Conservation (phyloP, 345 rosid species). For the Mangifera indica region DNA sequence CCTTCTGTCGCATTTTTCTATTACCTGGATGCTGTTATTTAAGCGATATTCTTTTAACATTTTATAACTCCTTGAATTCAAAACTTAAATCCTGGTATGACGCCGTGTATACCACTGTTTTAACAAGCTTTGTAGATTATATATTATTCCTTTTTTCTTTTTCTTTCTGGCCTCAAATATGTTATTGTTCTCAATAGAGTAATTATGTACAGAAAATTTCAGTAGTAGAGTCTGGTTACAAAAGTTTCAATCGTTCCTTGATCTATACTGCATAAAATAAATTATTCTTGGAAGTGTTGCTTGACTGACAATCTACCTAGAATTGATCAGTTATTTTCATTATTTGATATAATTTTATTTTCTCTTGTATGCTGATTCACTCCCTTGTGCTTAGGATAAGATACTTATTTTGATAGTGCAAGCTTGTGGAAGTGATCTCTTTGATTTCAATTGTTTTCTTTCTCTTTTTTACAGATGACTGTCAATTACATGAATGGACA, state of each 20-base stretch:
- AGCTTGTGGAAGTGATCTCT: background rate
- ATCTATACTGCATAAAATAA: too few relatives aligned
- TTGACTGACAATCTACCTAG: too few relatives aligned
- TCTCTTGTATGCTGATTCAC: background rate
- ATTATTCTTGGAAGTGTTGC: too few relatives aligned
- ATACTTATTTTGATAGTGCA: background rate
- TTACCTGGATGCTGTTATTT: background rate
- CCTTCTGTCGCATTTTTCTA: too few relatives aligned
- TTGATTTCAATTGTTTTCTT: background rate
- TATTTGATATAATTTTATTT: background rate
- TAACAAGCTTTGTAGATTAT: too few relatives aligned
- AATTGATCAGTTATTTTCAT: too few relatives aligned
- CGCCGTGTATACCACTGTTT: background rate
- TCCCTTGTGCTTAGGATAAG: background rate
- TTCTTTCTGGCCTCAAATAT: background rate
- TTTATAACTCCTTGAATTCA: background rate
- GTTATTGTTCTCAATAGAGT: background rate
- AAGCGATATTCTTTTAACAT: background rate
- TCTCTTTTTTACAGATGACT: constrained; percentile 58
- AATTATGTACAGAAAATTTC: background rate
- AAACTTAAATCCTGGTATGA: background rate
- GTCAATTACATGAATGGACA: constrained; percentile 69
- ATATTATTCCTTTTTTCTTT: background rate
- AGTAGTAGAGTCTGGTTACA: background rate
- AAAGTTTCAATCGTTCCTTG: background rate